A percentile compares a stretch with the other conserved stretches of the same genome.
Evolutionary conservation across 2,329 filamentous ascomycete species (phyloP).

Genomic region (Colletotrichum scovillei): DNA sequence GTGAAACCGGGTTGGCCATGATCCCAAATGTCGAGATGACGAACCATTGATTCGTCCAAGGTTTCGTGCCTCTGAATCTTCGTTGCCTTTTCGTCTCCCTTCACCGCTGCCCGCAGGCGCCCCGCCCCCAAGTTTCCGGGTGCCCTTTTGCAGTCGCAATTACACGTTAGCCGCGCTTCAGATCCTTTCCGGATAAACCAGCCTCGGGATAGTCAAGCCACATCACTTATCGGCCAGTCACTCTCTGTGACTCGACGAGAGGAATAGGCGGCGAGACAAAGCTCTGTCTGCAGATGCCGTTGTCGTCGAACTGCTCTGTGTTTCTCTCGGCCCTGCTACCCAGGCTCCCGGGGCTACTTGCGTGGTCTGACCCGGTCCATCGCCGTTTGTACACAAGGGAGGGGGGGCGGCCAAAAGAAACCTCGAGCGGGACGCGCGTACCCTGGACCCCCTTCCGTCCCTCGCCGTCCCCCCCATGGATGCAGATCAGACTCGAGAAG

Average conservation of each 20-base stretch:
- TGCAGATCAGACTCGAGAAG: conserved; percentile 36
- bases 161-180: conserved; percentile 15
- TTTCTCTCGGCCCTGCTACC: not conserved
- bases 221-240: not conserved
- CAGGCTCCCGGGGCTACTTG: conserved; percentile 15
- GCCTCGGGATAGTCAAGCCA: not conserved
- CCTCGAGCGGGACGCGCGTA: conserved; percentile 32
- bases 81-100: not conserved
- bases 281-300: not conserved
- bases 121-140: conserved; percentile 27
- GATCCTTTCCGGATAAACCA: not conserved
- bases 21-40: conserved; percentile 20
- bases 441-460: conserved; percentile 18
- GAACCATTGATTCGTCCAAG: conserved; percentile 5
- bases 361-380: conserved; percentile 31
- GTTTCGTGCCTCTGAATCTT: not conserved
- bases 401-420: conserved; percentile 11
- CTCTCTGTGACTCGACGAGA: not conserved
- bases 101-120: conserved; percentile 6
- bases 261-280: not conserved
- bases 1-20: conserved; percentile 18
- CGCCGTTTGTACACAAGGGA: conserved; percentile 16
- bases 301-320: not conserved
- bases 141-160: not conserved
- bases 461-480: conserved; percentile 22